Evolutionary conservation across 331 rosid genomes (phyloP).

Genomic region (Telfairia occidentalis): DNA sequence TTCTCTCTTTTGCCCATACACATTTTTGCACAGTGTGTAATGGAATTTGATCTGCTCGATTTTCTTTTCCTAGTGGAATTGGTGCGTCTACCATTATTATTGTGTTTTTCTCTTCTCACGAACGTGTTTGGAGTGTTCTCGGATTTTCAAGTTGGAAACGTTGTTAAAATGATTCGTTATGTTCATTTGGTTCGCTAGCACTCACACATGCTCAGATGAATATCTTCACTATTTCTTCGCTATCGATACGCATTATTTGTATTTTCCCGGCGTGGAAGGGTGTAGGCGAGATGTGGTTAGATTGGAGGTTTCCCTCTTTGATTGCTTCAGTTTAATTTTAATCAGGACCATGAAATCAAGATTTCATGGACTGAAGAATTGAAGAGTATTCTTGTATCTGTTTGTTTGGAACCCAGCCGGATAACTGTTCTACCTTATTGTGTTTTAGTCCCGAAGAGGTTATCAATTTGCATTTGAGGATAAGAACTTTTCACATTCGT

Average conservation of each 20-base stretch:
- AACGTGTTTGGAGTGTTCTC: not conserved
- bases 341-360: not conserved
- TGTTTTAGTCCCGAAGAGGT: not conserved
- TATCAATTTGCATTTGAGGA: not conserved
- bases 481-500: not conserved
- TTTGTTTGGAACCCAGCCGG: not conserved
- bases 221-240: not conserved
- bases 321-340: not conserved
- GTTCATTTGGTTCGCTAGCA: not conserved
- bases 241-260: not conserved
- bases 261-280: not conserved
- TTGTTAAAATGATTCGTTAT: not conserved
- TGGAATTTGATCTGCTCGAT: not conserved
- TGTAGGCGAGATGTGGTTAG: not conserved
- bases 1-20: not conserved
- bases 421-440: not conserved
- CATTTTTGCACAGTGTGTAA: not conserved
- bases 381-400: not conserved
- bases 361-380: not conserved
- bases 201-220: not conserved
- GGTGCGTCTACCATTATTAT: not conserved
- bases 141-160: not conserved
- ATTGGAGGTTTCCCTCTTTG: not conserved
- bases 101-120: not conserved
- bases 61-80: not conserved